Conservation (phyloP, 805 yeast genomes). For the Myxozyma mucilagina region DNA sequence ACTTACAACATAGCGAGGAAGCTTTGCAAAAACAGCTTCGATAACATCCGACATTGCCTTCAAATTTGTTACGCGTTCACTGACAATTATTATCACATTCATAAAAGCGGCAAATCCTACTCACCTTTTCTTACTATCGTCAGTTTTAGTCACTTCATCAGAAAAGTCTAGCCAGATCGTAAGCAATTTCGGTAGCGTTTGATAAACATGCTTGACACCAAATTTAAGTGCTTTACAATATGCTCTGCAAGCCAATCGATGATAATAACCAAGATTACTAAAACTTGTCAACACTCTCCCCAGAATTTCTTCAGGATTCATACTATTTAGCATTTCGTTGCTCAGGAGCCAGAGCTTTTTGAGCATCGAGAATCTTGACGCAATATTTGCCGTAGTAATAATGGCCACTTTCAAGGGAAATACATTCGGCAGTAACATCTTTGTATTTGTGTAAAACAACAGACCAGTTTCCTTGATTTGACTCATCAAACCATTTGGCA, state of each 20-base stretch:
- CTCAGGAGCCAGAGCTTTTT: conserved; percentile 44
- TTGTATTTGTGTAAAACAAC: conserved; percentile 70
- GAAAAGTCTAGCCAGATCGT: conserved; percentile 85
- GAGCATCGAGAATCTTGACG: conserved; percentile 73
- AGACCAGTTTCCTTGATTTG: conserved; percentile 77
- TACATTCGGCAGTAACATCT: conserved; percentile 55
- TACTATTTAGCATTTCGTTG: conserved; percentile 31
- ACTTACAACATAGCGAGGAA: conserved; percentile 50
- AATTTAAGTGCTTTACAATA: conserved; percentile 60
- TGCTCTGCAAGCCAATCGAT: conserved; percentile 54
- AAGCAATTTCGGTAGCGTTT: conserved; percentile 77
- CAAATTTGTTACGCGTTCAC: conserved; percentile 26
- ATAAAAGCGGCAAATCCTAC: background rate
- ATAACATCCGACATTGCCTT: conserved; percentile 17
- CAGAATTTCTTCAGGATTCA: background rate
- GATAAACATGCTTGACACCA: conserved; percentile 69
- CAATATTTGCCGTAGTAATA: conserved; percentile 78
- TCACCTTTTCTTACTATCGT: background rate
- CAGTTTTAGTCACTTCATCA: conserved; percentile 9
- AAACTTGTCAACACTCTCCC: conserved; percentile 10
- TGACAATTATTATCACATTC: conserved; percentile 2
- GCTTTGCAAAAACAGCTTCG: conserved; percentile 45
- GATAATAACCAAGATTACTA: conserved; percentile 46
- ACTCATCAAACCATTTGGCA: conserved; percentile 83
- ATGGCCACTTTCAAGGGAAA: conserved; percentile 73